Evolutionary conservation across 768 basidiomycete genomes (phyloP), one percentile per base, ranked within the genome.

Genomic region (Amylocystis lapponica): DNA sequence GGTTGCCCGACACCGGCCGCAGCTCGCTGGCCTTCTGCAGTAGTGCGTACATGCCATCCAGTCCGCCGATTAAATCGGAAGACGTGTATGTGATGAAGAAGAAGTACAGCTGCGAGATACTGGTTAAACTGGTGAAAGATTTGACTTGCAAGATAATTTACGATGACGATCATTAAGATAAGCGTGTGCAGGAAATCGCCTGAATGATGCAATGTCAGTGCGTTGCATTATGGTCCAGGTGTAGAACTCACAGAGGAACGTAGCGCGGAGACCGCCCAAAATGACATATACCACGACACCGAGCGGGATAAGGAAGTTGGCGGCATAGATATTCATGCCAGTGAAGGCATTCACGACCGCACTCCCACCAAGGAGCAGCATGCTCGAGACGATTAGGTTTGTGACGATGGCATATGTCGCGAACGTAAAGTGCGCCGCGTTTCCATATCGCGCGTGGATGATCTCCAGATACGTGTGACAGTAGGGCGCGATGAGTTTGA

Each of bases 1-100:
- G 48, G 47, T 75, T 76, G 13, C 75, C 72, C 0, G 46, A 46
- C 0, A 76, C 72, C 0, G 75, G 74, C 3, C 55, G 54, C 20
- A 64, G 61, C 1, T 51, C 26, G 2, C 64, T 65, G 6, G 76
- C 76, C 22, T 62, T 53, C 5, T 64, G 53, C 3, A 77, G 62
- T 17, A 76, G 60, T 36, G 68, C 61, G 45, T 71, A 76, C 48
- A 71, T 52, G 37, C 59, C 56, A 9, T 47, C 51, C n/a, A 66
- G 63, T 27, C 63, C 63, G 14, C 70, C 69, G 26, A 71, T 57
- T 17, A 62, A 46, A 33, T 62, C 53, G 13, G 62, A 59, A 22
- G 50, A 20, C 31, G 63, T 52, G 47, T 63, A 63, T 29, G 57
- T 46, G 45, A 55, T 53, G 32, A 41, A 27, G 22, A 21, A 23